These are phyloP conservation scores for Haematococcus lacustris DNA, from an alignment of 139 green algal genomes.

Conservation along the genomic window DNA sequence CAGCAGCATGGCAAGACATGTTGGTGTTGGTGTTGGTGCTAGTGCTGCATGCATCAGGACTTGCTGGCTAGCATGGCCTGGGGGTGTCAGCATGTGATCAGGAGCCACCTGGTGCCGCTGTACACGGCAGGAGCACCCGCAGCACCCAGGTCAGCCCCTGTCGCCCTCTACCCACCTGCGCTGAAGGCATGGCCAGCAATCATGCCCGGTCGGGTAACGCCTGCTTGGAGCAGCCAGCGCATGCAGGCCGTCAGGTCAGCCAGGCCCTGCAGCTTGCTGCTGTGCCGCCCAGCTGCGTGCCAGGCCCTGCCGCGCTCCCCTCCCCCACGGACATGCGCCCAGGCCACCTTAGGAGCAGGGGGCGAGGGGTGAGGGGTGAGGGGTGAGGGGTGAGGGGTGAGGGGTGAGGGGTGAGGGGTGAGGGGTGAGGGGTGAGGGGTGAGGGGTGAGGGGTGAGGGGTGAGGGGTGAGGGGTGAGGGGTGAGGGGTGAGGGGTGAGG, in stretches of 20 bases:
- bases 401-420: too few relatives aligned
- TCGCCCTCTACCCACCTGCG: constrained; percentile 22
- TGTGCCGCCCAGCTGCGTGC: constrained; percentile 48
- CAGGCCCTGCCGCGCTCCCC: constrained; percentile 70
- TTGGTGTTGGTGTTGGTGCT: too few relatives aligned
- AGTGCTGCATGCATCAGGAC: background rate
- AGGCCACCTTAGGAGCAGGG: constrained; percentile 4
- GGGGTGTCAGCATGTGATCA: too few relatives aligned
- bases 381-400: too few relatives aligned
- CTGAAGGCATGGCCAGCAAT: constrained; percentile 39
- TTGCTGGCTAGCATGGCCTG: background rate
- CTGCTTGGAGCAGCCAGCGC: constrained; percentile 20
- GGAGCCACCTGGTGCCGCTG: too few relatives aligned
- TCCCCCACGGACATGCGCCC: constrained; percentile 41
- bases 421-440: too few relatives aligned
- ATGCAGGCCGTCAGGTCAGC: constrained; percentile 48
- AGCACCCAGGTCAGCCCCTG: background rate
- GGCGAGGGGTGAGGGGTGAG: too few relatives aligned
- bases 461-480: too few relatives aligned
- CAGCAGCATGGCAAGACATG: too few relatives aligned
- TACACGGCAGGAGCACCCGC: background rate
- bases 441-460: too few relatives aligned
- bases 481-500: too few relatives aligned
- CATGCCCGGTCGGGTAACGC: constrained; percentile 24
- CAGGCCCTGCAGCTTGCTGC: constrained; percentile 34